phyloP scores from a whole-genome alignment of 2,329 filamentous ascomycete species.

The Botrytis hyacinthi region DNA sequence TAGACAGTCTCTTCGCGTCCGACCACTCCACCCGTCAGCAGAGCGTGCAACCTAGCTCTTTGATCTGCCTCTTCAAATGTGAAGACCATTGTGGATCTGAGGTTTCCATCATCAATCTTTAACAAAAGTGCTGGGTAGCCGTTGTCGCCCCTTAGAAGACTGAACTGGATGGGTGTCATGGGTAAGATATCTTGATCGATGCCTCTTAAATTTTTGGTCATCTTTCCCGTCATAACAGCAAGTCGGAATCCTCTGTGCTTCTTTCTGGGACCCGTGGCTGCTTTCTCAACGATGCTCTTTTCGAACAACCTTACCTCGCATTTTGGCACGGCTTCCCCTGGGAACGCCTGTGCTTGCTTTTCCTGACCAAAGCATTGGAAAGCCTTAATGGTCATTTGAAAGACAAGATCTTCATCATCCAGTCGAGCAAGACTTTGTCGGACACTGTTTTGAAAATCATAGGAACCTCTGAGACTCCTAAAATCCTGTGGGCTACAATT shows the following conservation, averaged over 20 bases:
- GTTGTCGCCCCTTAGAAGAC: conserved; percentile 70
- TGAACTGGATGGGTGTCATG: conserved; percentile 70
- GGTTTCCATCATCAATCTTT: conserved; percentile 50
- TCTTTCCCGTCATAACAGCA: conserved; percentile 72
- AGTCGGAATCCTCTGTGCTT: conserved; percentile 79
- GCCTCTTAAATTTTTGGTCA: conserved; percentile 73
- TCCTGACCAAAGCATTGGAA: conserved; percentile 80
- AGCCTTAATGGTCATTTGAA: conserved; percentile 65
- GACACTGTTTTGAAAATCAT: conserved; percentile 78
- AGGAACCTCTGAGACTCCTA: conserved; percentile 75
- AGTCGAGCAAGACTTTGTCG: conserved; percentile 68
- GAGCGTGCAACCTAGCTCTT: conserved; percentile 66
- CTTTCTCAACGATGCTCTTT: conserved; percentile 62
- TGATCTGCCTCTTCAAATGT: conserved; percentile 74
- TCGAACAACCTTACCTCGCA: conserved; percentile 78
- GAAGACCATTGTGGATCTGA: conserved; percentile 65
- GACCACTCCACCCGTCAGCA: conserved; percentile 71
- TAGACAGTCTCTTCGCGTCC: conserved; percentile 67
- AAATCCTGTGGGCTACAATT: conserved; percentile 76
- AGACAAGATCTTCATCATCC: conserved; percentile 67
- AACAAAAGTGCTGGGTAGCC: conserved; percentile 65
- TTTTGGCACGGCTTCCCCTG: conserved; percentile 66
- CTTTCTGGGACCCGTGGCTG: conserved; percentile 68
- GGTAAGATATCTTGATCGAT: conserved; percentile 68
- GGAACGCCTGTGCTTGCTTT: conserved; percentile 69